These are phyloP conservation scores for Trichopus zeylanicus DNA, from an alignment of 116 monocot species.

Conservation along the genomic window DNA sequence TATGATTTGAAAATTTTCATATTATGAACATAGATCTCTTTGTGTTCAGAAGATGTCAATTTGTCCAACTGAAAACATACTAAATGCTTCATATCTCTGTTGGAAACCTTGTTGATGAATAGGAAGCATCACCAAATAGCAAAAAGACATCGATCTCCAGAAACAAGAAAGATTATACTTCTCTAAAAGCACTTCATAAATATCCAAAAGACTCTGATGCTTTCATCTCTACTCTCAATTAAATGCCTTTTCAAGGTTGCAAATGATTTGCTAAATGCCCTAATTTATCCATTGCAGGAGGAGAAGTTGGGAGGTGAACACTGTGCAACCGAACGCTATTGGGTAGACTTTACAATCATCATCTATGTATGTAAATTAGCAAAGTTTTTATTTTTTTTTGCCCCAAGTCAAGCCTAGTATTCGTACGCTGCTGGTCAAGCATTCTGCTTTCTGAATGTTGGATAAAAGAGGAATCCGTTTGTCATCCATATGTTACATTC, in stretches of 20 bases:
- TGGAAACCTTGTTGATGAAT: too few species aligned
- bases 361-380: slow-evolving; percentile 17
- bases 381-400: too few species aligned
- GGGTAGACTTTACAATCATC: slow-evolving; percentile 24
- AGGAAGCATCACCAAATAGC: too few species aligned
- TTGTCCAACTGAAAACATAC: slow-evolving; percentile 7
- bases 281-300: slow-evolving; percentile 26
- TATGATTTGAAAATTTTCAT: not conserved
- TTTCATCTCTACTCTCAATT: too few species aligned
- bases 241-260: too few species aligned
- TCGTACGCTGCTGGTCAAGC: slow-evolving; percentile 1
- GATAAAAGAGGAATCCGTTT: not conserved
- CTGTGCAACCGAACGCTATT: slow-evolving; percentile 59
- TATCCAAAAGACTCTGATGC: too few species aligned
- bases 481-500: not conserved
- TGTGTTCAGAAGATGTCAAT: too few species aligned
- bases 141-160: too few species aligned
- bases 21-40: not conserved
- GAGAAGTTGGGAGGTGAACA: slow-evolving; percentile 64
- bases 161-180: too few species aligned
- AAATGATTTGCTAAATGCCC: not conserved
- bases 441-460: not conserved
- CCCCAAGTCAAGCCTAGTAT: slow-evolving; percentile 2
- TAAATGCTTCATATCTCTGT: not conserved
- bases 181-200: too few species aligned